phyloP scores from a whole-genome alignment of 169 alveolate genomes.

The Perkinsus marinus region DNA sequence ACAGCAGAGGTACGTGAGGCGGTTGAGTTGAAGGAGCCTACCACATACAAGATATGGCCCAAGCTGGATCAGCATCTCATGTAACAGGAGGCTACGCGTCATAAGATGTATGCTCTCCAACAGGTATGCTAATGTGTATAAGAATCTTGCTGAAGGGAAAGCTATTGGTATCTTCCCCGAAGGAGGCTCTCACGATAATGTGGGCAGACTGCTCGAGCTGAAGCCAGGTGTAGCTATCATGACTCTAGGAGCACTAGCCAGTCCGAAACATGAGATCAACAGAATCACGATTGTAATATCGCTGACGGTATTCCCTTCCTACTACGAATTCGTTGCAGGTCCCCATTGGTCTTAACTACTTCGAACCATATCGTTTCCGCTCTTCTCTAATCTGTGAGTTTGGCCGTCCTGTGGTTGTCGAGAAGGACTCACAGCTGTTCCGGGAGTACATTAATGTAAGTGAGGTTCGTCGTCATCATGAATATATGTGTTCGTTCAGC shows the following conservation, averaged over 20 bases:
- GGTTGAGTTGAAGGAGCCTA: background rate
- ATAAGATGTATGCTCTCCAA: background rate
- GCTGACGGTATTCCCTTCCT: background rate
- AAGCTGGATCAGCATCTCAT: background rate
- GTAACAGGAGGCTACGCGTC: background rate
- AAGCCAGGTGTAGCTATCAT: background rate
- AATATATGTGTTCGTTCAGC: background rate
- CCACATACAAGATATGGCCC: background rate
- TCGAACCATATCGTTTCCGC: background rate
- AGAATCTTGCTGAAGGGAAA: background rate
- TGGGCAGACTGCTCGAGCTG: background rate
- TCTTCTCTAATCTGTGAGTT: background rate
- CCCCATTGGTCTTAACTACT: background rate
- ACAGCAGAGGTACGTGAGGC: background rate
- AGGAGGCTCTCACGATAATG: background rate
- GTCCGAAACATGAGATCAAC: background rate
- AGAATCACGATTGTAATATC: background rate
- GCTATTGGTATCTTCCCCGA: background rate
- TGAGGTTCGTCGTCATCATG: background rate
- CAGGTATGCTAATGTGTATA: background rate
- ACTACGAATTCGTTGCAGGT: background rate
- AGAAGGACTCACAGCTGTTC: background rate
- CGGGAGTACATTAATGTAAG: background rate
- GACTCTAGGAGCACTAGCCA: background rate
- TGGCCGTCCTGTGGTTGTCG: background rate